These are phyloP conservation scores for Lactarius psammicola DNA, from an alignment of 768 basidiomycete genomes.

Conservation along the genomic window DNA sequence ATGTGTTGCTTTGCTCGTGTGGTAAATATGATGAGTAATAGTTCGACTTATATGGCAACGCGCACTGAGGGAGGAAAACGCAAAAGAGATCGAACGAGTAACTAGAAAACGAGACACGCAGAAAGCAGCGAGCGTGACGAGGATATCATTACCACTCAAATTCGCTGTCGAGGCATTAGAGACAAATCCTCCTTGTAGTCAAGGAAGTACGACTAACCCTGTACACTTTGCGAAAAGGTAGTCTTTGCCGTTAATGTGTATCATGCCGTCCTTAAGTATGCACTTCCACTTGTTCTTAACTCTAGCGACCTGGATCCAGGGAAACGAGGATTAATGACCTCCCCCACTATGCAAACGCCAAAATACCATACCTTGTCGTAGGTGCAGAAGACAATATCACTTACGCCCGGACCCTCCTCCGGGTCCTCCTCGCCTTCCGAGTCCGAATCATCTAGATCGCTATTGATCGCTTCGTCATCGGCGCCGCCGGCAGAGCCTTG, in stretches of 20 bases:
- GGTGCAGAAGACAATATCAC: slow-evolving; percentile 95
- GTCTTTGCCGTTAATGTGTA: slow-evolving; percentile 94
- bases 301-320: slow-evolving; percentile 73
- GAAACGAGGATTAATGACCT: slow-evolving; percentile 11
- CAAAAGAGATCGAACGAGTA: slow-evolving; percentile 4
- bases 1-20: slow-evolving; percentile 12
- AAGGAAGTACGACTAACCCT: slow-evolving; percentile 54
- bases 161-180: slow-evolving; percentile 31
- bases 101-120: slow-evolving; percentile 4
- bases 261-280: slow-evolving; percentile 95
- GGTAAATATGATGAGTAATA: slow-evolving; percentile 21
- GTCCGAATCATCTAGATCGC: slow-evolving; percentile 94
- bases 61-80: not conserved
- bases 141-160: slow-evolving; percentile 37
- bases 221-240: slow-evolving; percentile 97
- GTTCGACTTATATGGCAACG: slow-evolving; percentile 21
- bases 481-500: slow-evolving; percentile 40
- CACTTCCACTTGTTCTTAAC: slow-evolving; percentile 99
- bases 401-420: slow-evolving; percentile 73
- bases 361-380: slow-evolving; percentile 92
- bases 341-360: slow-evolving; percentile 1
- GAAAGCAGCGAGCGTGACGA: not conserved
- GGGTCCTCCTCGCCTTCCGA: slow-evolving; percentile 82
- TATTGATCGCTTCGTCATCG: slow-evolving; percentile 88
- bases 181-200: not conserved